Evolutionary conservation across 1,139 yeast species (phyloP), one percentile per base, ranked within the genome.

Genomic region (Blastobotrys indianensis): DNA sequence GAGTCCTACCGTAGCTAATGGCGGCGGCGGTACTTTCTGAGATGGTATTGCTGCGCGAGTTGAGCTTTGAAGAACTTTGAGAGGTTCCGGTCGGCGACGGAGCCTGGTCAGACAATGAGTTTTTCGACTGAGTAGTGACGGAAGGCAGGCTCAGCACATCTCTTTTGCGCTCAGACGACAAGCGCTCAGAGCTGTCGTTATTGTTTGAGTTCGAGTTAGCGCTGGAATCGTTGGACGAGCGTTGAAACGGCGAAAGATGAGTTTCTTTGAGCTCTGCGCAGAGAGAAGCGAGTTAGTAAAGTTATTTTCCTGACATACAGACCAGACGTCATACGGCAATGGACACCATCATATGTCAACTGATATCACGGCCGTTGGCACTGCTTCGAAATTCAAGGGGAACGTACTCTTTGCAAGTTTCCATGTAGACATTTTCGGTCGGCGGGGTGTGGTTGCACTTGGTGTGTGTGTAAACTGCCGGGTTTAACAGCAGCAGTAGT

Each of bases 181-280:
- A 31, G 4, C 8, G 12, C 33, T 13, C 15, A 4, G 33, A 31
- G 38, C 38, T 35, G 13, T n/a, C 5, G 6, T 4, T n/a, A 35
- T 11, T 11, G 4, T 11, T 35, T 4, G 38, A 25, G 32, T n/a
- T 32, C 28, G 35, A 20, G 37, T 23, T 15, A 20, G 15, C 37
- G 13, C 23, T n/a, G 33, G 35, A 10, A 15, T 15, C 29, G 6
- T 25, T 35, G 16, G 28, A 25, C 43, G n/a, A 15, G 33, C 37
- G 39, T 28, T 37, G 39, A 38, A 45, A 32, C 37, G 63, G 52
- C 45, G 68, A 56, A 49, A 67, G 49, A 49, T 66, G 68, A 8
- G 72, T 65, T 42, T 67, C 72, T 48, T 67, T 67, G 38, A 67
- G 65, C 54, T 67, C 65, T 61, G 32, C 12, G 28, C n/a, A 8